Evolutionary conservation across 345 rosid species (phyloP).

Genomic region (Erucastrum elatum): DNA sequence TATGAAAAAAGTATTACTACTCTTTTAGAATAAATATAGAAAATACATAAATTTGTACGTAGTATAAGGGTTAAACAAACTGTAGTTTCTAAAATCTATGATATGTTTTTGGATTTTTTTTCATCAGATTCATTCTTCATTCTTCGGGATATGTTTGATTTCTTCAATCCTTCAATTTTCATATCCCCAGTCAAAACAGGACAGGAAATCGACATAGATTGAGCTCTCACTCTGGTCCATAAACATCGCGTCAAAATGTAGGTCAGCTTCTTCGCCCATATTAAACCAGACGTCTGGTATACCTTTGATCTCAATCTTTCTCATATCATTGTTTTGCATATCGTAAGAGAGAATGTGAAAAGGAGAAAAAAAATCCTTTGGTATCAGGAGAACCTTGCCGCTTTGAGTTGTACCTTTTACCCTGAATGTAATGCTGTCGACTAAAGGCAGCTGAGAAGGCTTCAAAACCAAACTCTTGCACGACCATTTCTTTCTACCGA

Average conservation of each 20-base stretch:
- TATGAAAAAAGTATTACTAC: neutral
- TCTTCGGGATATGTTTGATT: neutral
- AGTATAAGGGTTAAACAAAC: neutral
- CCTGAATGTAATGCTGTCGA: neutral
- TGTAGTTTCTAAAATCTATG: neutral
- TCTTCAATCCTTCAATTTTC: neutral
- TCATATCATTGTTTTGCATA: neutral
- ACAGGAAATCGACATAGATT: neutral
- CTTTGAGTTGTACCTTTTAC: neutral
- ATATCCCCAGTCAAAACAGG: neutral
- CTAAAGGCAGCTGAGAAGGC: conserved; percentile 1
- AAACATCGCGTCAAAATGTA: conserved; percentile 3
- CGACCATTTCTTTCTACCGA: neutral
- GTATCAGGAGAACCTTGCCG: neutral
- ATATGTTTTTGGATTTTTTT: neutral
- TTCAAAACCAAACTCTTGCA: neutral
- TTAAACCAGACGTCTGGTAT: neutral
- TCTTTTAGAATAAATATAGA: neutral
- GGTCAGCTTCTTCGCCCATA: neutral
- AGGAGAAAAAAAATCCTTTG: neutral
- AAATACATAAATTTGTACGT: neutral
- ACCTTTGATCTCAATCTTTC: neutral
- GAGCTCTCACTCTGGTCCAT: neutral
- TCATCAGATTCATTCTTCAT: neutral
- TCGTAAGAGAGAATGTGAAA: conserved; percentile 8